Evolutionary conservation across 1,284 basidiomycete species (phyloP).

Genomic region (Microbotryum intermedium): DNA sequence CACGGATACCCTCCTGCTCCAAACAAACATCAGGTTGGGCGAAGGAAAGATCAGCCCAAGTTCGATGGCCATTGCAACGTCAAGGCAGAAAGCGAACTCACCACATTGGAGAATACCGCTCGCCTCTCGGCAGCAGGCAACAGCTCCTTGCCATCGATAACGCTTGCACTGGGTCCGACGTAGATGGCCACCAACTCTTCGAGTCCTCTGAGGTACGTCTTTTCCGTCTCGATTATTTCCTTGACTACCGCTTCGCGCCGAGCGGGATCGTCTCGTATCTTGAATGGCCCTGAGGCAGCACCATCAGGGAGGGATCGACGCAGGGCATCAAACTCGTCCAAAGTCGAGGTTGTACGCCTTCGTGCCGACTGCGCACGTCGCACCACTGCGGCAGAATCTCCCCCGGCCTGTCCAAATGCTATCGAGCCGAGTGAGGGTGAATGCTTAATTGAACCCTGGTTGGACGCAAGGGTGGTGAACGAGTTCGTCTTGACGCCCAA

Average conservation of each 20-base stretch:
- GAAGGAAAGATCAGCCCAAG: constrained; percentile 26
- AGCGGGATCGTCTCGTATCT: constrained; percentile 35
- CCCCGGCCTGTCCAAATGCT: background rate
- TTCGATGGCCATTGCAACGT: constrained; percentile 27
- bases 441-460: no score
- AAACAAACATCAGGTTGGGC: background rate
- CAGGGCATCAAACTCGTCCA: background rate
- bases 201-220: constrained; percentile 86
- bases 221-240: constrained; percentile 66
- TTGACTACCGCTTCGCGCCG: constrained; percentile 36
- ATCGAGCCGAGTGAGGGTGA: no score
- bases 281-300: background rate
- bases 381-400: background rate
- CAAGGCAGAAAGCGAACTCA: constrained; percentile 27
- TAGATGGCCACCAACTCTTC: constrained; percentile 93
- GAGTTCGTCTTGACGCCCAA: constrained; percentile 1
- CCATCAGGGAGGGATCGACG: background rate
- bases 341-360: background rate
- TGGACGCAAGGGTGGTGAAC: no score
- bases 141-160: constrained; percentile 58
- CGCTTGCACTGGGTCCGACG: constrained; percentile 58
- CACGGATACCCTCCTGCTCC: constrained; percentile 63
- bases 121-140: constrained; percentile 80
- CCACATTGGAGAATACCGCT: constrained; percentile 80
- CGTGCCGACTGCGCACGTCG: constrained; percentile 18